Percentiles rank a stretch among this genome's conserved stretches.
These are phyloP conservation scores for Anthracocystis panici-leucophaei DNA, from an alignment of 1,284 basidiomycete species.

Conservation along the genomic window DNA sequence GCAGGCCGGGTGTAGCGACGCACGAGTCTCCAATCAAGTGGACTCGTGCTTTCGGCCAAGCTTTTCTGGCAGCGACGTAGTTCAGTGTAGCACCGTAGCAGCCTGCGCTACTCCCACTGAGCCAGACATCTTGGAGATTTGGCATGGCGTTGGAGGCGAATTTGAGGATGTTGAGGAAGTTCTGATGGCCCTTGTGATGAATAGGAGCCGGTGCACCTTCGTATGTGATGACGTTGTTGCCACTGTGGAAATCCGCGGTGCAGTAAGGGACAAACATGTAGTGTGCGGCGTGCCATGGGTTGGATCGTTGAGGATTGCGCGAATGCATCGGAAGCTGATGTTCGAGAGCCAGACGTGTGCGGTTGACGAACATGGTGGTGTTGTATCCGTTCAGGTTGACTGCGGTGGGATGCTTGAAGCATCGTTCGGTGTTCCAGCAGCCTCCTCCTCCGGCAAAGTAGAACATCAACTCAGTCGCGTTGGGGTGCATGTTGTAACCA, in stretches of 20 bases:
- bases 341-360: slow-evolving; percentile 4
- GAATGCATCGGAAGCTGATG: slow-evolving; percentile 24
- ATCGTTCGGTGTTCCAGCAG: slow-evolving; percentile 28
- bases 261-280: slow-evolving; percentile 40
- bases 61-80: slow-evolving; percentile 23
- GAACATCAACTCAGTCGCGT: slow-evolving; percentile 29
- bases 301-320: slow-evolving; percentile 24
- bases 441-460: slow-evolving; percentile 34
- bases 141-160: slow-evolving; percentile 13
- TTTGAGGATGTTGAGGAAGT: slow-evolving; percentile 29
- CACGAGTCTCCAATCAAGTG: slow-evolving; percentile 39
- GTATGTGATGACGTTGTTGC: slow-evolving; percentile 26
- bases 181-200: slow-evolving; percentile 33
- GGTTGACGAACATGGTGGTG: slow-evolving; percentile 10
- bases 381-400: slow-evolving; percentile 29
- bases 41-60: slow-evolving; percentile 19
- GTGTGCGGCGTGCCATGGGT: slow-evolving; percentile 24
- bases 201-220: slow-evolving; percentile 22
- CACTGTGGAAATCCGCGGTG: slow-evolving; percentile 34
- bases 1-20: slow-evolving; percentile 26
- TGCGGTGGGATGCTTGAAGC: slow-evolving; percentile 24
- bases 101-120: slow-evolving; percentile 33
- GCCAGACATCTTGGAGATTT: slow-evolving; percentile 16
- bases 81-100: slow-evolving; percentile 37
- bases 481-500: slow-evolving; percentile 28